Base-by-base conservation (phyloP, 805 yeast species). In the Naumovozyma castellii region DNA sequence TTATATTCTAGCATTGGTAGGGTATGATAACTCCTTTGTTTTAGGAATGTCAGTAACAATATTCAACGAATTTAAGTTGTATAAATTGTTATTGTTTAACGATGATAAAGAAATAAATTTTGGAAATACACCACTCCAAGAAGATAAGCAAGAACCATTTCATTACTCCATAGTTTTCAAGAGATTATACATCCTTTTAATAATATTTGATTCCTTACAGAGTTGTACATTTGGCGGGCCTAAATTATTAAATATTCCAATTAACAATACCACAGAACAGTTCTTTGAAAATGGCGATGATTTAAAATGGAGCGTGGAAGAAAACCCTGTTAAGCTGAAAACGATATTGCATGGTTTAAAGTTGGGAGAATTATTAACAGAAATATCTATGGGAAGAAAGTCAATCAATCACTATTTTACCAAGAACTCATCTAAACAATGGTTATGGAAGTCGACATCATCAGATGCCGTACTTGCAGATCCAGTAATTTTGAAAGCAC, bases 21-120 rank as follows among this genome's bases (percentile, higher is more conserved):
- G 88, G 0, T 75, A 73, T 38, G 67, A 70, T 28, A 76, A 73
- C 50, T 73, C 83, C 5, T 60, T 76, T 31, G 78, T 80, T 1
- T 64, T 81, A 20, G 68, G 76, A 3, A 62, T 71, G 41, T 65
- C 80, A 1, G 66, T 71, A 12, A 61, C 78, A 1, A 66, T 77
- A 12, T 73, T 78, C 51, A 75, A 75, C 53, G 85, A 78, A 48
- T 71, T 76, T 56, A 70, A 70, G 45, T 57, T 80, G 6, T 66
- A 53, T 51, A 71, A 66, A 36, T 63, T 67, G 28, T 32, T 53
- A 13, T 54, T 59, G 32, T 51, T 53, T 43, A 52, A 42, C 33
- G 38, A 38, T 5, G 19, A 39, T 14, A 12, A 31, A 14, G 40
- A 43, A n/a, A 42, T 32, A 14, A 43, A 46, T 34, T 31, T 25